phyloP scores from a whole-genome alignment of 305 asterid species.

The Andrographis paniculata region DNA sequence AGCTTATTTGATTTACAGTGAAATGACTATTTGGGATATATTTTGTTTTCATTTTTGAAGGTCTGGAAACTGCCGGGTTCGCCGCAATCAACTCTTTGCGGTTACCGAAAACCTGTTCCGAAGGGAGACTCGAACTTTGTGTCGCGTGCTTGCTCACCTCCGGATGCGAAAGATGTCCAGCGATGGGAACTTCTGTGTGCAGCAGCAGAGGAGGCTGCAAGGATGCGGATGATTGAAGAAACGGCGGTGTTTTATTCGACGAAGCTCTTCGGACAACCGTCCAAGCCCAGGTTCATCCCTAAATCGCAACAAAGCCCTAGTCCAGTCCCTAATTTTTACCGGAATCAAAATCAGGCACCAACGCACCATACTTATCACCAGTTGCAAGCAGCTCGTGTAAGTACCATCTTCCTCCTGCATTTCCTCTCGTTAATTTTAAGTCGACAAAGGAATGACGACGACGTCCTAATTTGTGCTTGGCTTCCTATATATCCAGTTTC shows the following conservation, averaged over 20 bases:
- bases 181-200: conserved; percentile 42
- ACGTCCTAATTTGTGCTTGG: no score
- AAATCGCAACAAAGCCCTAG: conserved; percentile 9
- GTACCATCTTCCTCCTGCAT: not conserved
- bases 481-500: no score
- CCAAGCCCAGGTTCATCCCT: conserved; percentile 15
- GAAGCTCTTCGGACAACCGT: conserved; percentile 17
- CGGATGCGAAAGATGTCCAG: conserved; percentile 19
- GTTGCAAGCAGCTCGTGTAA: conserved; percentile 44
- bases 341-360: conserved; percentile 12
- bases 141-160: conserved; percentile 35
- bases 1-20: not conserved
- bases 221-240: conserved; percentile 43
- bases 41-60: conserved; percentile 17
- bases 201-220: conserved; percentile 56
- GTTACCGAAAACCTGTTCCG: conserved; percentile 24
- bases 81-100: conserved; percentile 42
- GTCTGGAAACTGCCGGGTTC: conserved; percentile 29
- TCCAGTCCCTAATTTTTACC: conserved; percentile 17
- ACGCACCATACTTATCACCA: conserved; percentile 27
- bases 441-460: no score
- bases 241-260: conserved; percentile 27
- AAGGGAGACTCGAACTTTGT: conserved; percentile 30
- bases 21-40: not conserved
- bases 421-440: no score